Evolutionary conservation across 2,329 filamentous ascomycete species (phyloP), one percentile per base, ranked within the genome.

Genomic region (Pleochaeta shiraiana): DNA sequence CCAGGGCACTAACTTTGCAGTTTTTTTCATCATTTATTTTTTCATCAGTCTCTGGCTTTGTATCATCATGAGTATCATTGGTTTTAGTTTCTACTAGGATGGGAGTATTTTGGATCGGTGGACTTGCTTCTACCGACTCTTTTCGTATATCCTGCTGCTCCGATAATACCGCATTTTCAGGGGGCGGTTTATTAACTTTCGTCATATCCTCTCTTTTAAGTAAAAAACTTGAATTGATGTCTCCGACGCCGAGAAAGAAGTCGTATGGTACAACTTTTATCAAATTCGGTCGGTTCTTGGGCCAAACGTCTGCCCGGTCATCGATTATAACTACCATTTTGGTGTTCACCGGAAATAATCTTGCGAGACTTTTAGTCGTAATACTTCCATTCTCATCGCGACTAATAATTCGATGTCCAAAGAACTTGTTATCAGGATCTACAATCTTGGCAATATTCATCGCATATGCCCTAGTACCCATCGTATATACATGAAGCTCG

Each of bases 271-370:
- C 85, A 37, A 98, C 93, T 73, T 95, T 95, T 76, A 98, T 90
- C 39, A 98, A 81, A 71, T 98, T 96, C 4, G 87, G 83, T 69
- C 87, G 86, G 79, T 95, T 97, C 69, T 86, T 83, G 1, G 83
- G 83, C 93, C 93, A 98, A 7, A 98, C 92, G 73, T 98, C 93
- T 64, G 90, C 90, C 69, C 93, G 83, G 74, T 98, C 93, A 73
- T 98, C 93, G 68, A 98, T 98, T 70, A 98, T 96, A 65, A 96
- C 91, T 0, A 96, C 95, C 93, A 98, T 98, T 75, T 95, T 92
- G 5, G 92, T 97, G 75, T 95, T 95, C 66, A 95, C 89, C 4
- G 95, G 93, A 74, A 98, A 98, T 16, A 98, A 76, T 7, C 93
- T 83, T 72, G 93, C 88, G 33, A 98, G 77, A 69, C 85, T 93